Base-by-base conservation (phyloP, 2,329 filamentous ascomycete genomes). In the Fusarium sp. region DNA sequence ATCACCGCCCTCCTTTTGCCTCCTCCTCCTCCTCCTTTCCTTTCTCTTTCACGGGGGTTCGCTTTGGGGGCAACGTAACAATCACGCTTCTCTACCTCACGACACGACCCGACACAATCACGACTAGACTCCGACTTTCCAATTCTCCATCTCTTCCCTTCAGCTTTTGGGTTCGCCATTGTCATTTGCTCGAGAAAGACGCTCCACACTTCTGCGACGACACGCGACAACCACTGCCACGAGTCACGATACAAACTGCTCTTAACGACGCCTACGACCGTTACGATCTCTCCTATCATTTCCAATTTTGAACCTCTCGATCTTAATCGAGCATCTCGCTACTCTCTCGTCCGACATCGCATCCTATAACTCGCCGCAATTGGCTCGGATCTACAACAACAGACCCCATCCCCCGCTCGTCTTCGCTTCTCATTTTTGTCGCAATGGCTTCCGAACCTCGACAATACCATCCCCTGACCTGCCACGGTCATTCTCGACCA, bases 401-500 rank as follows among this genome's bases (percentile, higher is more conserved):
- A 31, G 57, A 44, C 39, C 35, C 57, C 4, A 49, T 26, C 39
- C 12, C 44, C 39, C 39, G 16, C 50, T 38, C 20, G 57, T 52
- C 23, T 35, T 60, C 49, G 31, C 48, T 62, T 46, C 31, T 41
- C 21, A 26, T 18, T 38, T 31, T 42, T 49, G 57, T 64, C 69
- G 73, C 58, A 64, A 81, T 81, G 79, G 75, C 79, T 63, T 70
- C 77, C 16, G 80, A 82, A 68, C 57, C 54, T 63, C 83, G 85
- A 54, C 86, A 87, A 79, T 93, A 94, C 60, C 93, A 97, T 56
- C 94, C 94, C 58, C 83, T 98, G 79, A 98, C 94, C 71, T 98
- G 94, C 80, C 94, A 98, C 80, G 94, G 94, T 68, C 94, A 98
- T 80, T 97, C 94, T 53, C 90, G 94, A 63, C 94, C 94, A 2